These are phyloP conservation scores for Psilocybe subaeruginosa DNA, from an alignment of 768 basidiomycete genomes.

Conservation along the genomic window DNA sequence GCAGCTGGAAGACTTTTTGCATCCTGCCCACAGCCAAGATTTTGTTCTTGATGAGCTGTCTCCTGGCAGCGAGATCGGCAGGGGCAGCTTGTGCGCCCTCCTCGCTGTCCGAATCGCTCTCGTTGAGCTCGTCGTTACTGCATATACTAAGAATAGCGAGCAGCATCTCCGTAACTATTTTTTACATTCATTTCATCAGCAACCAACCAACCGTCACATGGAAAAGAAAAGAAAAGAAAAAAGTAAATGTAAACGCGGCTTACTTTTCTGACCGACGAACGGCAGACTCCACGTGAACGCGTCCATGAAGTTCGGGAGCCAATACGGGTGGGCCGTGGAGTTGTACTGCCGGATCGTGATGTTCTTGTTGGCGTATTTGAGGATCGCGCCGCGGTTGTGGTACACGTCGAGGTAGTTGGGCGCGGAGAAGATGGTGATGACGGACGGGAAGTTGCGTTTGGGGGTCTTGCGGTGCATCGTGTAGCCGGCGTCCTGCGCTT, in stretches of 20 bases:
- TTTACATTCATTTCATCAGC: not conserved
- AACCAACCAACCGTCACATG: slow-evolving; percentile 13
- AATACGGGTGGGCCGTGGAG: slow-evolving; percentile 83
- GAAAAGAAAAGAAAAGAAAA: not conserved
- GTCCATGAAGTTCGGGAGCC: slow-evolving; percentile 97
- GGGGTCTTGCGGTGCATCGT: slow-evolving; percentile 96
- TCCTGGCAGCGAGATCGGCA: slow-evolving; percentile 65
- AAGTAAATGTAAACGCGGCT: slow-evolving; percentile 29
- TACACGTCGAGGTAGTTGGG: slow-evolving; percentile 97
- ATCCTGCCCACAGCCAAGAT: slow-evolving; percentile 97
- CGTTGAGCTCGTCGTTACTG: slow-evolving; percentile 88
- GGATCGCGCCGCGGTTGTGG: slow-evolving; percentile 94
- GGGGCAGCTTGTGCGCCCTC: slow-evolving; percentile 36
- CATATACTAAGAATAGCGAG: slow-evolving; percentile 94
- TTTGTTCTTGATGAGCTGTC: slow-evolving; percentile 96
- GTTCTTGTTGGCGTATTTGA: slow-evolving; percentile 96
- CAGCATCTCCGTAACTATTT: slow-evolving; percentile 93
- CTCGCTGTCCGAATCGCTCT: slow-evolving; percentile 45
- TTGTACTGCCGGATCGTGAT: slow-evolving; percentile 94
- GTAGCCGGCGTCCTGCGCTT: slow-evolving; percentile 95
- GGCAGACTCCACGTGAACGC: slow-evolving; percentile 98
- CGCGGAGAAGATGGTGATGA: slow-evolving; percentile 97
- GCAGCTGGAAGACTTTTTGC: slow-evolving; percentile 92
- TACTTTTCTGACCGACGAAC: slow-evolving; percentile 96
- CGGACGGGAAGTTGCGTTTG: slow-evolving; percentile 92